Evolutionary conservation across 805 yeast species (phyloP), one percentile per base, ranked within the genome.

Genomic region (Sugiyamaella qingdaonensis): DNA sequence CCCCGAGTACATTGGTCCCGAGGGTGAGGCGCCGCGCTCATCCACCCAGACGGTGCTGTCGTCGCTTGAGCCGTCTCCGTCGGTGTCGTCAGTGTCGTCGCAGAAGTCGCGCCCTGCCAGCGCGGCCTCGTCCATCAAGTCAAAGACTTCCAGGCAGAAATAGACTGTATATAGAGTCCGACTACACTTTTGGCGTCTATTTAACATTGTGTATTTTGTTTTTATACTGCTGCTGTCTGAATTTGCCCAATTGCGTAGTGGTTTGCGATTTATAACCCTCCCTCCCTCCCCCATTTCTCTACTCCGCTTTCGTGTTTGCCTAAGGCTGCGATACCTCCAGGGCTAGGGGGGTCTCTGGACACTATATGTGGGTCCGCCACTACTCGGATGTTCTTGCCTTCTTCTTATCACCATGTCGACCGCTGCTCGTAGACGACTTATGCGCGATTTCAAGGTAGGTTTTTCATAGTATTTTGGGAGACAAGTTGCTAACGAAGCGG

Each of bases 391-490:
- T 13, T 14, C 32, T 32, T 45, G n/a, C 34, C 48, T 27, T 14
- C 48, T 14, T 2, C 50, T 14, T 35, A 47, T 19, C 49, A 65
- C 29, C 39, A 92, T 92, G 99, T 91, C 98, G 7, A 94, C 99
- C 7, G 94, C 97, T 13, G 99, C 99, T n/a, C 84, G 96, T 70
- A 86, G 97, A 82, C 84, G 99, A 75, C 82, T 94, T 64, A 94
- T 94, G 98, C 87, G 99, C 71, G 99, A 94, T 73, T 89, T 94
- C 73, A 91, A 90, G 71, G 87, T 85, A 72, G 46, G 86, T 69
- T 16, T 24, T 8, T 10, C 8, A 11, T n/a, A 18, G 14, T 9
- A 16, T 21, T 19, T 2, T 18, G 24, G 8, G 13, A 10, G 24
- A n/a, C 43, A 39, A 13, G 13, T 16, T 9, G 24, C 19, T 34